Base-by-base conservation (phyloP, 148 eudicot species). In the Salicornia ramosissima region DNA sequence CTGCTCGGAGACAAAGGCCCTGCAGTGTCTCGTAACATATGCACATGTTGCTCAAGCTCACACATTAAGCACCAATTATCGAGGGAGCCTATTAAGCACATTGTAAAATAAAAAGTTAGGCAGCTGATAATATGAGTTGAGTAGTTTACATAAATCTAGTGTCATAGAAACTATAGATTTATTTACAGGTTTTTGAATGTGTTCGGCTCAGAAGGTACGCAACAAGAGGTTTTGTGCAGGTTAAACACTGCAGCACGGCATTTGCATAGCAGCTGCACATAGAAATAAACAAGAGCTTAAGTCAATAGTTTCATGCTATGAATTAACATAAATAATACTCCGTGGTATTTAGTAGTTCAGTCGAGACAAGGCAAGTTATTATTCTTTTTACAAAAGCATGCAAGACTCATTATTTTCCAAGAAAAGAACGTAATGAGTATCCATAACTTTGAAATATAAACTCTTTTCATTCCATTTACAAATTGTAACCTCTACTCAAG, bases 231-330 rank as follows among this genome's bases (percentile, higher is more conserved):
- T 88, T 92, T 77, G 98, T 92, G 87, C 81, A 92, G 40, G 86
- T 82, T 82, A 92, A 74, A 71, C 98, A 92, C 84, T 92, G 98
- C 86, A 92, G 76, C 47, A 90, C 98, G 62, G 98, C 98, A 88
- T 92, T 92, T 60, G 96, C 96, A 76, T 92, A 92, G 77, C 98
- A 92, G 69, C 98, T 92, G 98, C 91, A 83, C 67, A 65, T 73
- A 60, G 62, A 68, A 76, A 75, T 64, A 42, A 51, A 75, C 39
- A 39, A 68, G 57, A 78, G 2, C 33, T 67, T 31, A 36, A 67
- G 65, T 71, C 14, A 70, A 64, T 33, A 47, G 13, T 14, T 18
- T 46, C n/a, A n/a, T n/a, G n/a, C n/a, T n/a, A n/a, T n/a, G n/a
- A n/a, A n/a, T n/a, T n/a, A n/a, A n/a, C n/a, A n/a, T n/a, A n/a